phyloP scores from a whole-genome alignment of 768 basidiomycete genomes.

The Artomyces pyxidatus region DNA sequence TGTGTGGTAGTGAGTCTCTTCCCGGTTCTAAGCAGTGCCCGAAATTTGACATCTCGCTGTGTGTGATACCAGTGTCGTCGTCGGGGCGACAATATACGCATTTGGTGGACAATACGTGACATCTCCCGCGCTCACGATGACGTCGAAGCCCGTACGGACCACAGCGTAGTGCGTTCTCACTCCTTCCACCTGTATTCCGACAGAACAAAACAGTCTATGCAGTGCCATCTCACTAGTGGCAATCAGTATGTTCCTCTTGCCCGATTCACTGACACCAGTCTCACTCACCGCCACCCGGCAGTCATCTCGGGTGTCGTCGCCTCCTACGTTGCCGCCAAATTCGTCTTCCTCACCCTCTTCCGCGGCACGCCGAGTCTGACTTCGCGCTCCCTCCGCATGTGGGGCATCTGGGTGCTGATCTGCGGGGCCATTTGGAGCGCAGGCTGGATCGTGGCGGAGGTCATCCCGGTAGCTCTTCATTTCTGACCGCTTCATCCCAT shows the following conservation, averaged over 20 bases:
- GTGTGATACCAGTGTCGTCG: background rate
- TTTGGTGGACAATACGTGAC: background rate
- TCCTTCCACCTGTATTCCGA: background rate
- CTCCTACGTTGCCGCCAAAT: background rate
- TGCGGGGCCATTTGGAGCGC: background rate
- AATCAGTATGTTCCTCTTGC: background rate
- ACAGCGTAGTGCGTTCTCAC: background rate
- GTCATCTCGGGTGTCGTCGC: background rate
- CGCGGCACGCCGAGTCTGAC: background rate
- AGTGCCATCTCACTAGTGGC: background rate
- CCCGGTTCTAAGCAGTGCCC: background rate
- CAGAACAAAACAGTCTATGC: background rate
- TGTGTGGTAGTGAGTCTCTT: background rate
- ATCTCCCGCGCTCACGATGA: background rate
- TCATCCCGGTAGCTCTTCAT: background rate
- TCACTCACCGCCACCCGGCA: too few species aligned
- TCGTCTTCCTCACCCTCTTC: background rate
- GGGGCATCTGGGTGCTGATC: background rate
- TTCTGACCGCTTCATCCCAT: too few species aligned
- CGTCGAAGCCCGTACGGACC: background rate
- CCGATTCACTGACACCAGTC: background rate
- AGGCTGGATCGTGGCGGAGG: background rate
- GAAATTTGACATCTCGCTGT: too few species aligned
- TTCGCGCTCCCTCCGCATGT: background rate
- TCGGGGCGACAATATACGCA: background rate